Conservation (phyloP, 257 asterid species). For the Solanum paucissectum region DNA sequence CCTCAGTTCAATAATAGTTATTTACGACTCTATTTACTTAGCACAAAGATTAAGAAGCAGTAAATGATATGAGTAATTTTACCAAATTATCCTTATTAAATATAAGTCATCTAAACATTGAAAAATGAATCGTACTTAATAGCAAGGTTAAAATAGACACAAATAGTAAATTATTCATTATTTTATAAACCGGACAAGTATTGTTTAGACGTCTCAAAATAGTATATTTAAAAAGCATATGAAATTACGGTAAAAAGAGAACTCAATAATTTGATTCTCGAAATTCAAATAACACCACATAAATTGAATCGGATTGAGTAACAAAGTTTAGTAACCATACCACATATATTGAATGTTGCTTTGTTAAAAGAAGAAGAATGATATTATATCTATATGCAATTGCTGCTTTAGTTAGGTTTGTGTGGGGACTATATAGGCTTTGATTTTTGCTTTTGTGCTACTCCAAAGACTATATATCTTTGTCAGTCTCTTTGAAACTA, state of each 20-base stretch:
- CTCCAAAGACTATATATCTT: conserved; percentile 1
- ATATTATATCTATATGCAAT: no score
- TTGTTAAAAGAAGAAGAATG: no score
- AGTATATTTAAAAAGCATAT: not conserved
- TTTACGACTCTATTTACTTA: no score
- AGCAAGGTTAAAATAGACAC: not conserved
- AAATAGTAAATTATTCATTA: no score
- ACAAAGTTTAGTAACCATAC: not conserved
- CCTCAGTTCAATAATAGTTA: no score
- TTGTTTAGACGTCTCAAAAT: no score
- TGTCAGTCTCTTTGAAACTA: not conserved
- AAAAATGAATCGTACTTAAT: no score
- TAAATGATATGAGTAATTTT: no score
- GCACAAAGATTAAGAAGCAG: not conserved
- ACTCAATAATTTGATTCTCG: not conserved
- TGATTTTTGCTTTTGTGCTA: conserved; percentile 14
- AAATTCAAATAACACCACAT: not conserved
- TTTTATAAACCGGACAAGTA: no score
- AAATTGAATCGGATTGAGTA: not conserved
- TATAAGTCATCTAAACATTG: no score
- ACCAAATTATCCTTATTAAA: no score
- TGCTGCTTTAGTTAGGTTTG: not conserved
- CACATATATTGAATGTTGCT: no score
- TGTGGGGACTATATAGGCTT: not conserved
- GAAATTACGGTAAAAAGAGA: not conserved